Evolutionary conservation across 2,329 filamentous ascomycete species (phyloP).

Genomic region (Didymella segeticola): DNA sequence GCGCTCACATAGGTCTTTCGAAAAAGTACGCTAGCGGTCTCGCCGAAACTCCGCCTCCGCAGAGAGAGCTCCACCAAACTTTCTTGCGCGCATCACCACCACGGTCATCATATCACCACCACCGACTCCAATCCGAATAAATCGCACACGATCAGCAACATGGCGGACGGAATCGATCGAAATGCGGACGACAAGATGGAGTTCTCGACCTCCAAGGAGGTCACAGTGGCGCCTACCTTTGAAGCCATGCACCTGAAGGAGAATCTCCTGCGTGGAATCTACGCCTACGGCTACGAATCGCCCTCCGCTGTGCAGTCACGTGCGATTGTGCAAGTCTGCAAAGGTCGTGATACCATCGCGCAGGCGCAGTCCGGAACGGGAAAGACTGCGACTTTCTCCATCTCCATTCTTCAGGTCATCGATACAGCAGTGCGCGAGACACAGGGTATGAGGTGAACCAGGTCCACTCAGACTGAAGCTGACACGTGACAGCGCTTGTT

Average conservation of each 20-base stretch:
- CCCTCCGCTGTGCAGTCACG: constrained; percentile 97
- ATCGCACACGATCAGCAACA: constrained; percentile 55
- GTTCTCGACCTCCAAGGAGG: constrained; percentile 97
- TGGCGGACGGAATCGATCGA: constrained; percentile 93
- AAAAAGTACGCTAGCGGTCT: constrained; percentile 24
- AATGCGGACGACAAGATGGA: constrained; percentile 96
- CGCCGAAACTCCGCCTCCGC: constrained; percentile 26
- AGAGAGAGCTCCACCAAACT: constrained; percentile 31
- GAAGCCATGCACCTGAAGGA: constrained; percentile 89
- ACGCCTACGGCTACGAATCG: constrained; percentile 98
- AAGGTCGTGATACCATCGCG: constrained; percentile 97
- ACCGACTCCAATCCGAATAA: background rate
- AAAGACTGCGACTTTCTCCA: constrained; percentile 96
- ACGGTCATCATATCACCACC: constrained; percentile 11
- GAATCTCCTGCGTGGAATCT: constrained; percentile 94
- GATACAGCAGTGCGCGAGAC: constrained; percentile 91
- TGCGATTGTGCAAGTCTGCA: constrained; percentile 98
- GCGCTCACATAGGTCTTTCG: constrained; percentile 29
- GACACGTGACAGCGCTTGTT: constrained; percentile 70
- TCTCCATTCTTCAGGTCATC: constrained; percentile 95
- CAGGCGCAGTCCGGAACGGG: constrained; percentile 97
- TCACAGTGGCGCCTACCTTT: constrained; percentile 85
- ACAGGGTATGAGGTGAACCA: constrained; percentile 61
- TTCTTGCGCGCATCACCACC: constrained; percentile 26
- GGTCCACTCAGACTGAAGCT: constrained; percentile 8